Base-by-base conservation (phyloP, 495 filamentous ascomycete genomes). In the Lepraria neglecta region DNA sequence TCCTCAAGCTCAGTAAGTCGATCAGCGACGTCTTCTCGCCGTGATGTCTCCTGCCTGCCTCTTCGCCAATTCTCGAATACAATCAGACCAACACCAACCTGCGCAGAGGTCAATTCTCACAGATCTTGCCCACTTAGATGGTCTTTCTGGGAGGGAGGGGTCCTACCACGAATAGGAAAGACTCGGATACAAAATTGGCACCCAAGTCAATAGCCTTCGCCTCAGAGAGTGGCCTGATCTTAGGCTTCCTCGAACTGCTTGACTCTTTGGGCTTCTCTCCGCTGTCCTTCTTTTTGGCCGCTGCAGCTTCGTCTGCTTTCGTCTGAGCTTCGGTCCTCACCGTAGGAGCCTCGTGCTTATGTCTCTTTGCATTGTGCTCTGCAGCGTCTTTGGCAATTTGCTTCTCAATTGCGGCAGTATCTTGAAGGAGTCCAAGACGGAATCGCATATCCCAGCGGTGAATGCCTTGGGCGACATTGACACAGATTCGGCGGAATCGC, bases 401-500 rank as follows among this genome's bases (percentile, higher is more conserved):
- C 60, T 71, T 72, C 50, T 85, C 78, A 30, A 81, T 76, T 4
- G 79, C 84, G 11, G 87, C 84, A 50, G 77, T 77, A 70, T 97
- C 90, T 63, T 94, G 89, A 11, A 99, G 79, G 2, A 89, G 76
- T 4, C 92, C 90, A 31, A 97, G 81, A 15, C 89, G 86, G 64
- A 96, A 78, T 21, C 90, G 86, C 92, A 99, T 97, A 71, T 97
- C 95, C 65, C 96, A 76, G 64, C 88, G 87, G 72, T 99, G 94
- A 40, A 99, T 86, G 7, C 79, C 72, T 65, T 99, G 94, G 30
- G 94, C 95, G 70, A 95, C 84, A 28, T 73, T 72, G 65, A 90
- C 74, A 70, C 87, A 90, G 44, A 84, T 30, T n/a, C 74, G 74
- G 19, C 95, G 89, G 75, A 97, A 99, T 19, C 84, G 78, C 51